Evolutionary conservation across 805 yeast species (phyloP).

Genomic region (Kodamaea sagamina): DNA sequence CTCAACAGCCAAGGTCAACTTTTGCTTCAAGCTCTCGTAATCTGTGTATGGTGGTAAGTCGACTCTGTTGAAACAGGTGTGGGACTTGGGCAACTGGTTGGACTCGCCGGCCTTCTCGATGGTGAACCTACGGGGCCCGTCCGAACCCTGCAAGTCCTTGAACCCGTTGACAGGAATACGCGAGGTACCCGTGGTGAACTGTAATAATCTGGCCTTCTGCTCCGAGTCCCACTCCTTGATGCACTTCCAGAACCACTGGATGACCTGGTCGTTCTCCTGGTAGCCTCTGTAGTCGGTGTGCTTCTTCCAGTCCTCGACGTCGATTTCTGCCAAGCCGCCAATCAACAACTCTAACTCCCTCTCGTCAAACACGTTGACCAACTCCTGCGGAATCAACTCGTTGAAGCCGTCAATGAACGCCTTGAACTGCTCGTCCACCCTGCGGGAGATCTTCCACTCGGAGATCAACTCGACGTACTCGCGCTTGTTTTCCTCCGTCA

Average conservation of each 20-base stretch:
- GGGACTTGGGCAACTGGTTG: slow-evolving; percentile 92
- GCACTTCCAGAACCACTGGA: slow-evolving; percentile 99
- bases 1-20: slow-evolving; percentile 93
- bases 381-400: slow-evolving; percentile 94
- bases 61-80: slow-evolving; percentile 98
- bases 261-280: slow-evolving; percentile 92
- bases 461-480: slow-evolving; percentile 94
- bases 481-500: slow-evolving; percentile 89
- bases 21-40: slow-evolving; percentile 81
- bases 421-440: slow-evolving; percentile 93
- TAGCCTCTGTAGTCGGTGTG: slow-evolving; percentile 99
- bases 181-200: slow-evolving; percentile 98
- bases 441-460: slow-evolving; percentile 92
- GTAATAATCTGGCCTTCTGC: slow-evolving; percentile 91
- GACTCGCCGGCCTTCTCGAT: slow-evolving; percentile 97
- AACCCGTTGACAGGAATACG: slow-evolving; percentile 99
- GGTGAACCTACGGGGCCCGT: slow-evolving; percentile 98
- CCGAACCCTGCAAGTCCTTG: slow-evolving; percentile 97
- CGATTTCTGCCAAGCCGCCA: slow-evolving; percentile 98
- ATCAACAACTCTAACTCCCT: slow-evolving; percentile 93
- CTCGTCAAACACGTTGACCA: slow-evolving; percentile 95
- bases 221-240: slow-evolving; percentile 93
- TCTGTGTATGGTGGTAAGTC: slow-evolving; percentile 93
- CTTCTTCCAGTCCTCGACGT: slow-evolving; percentile 98
- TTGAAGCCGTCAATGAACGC: slow-evolving; percentile 97